These are phyloP conservation scores for sweet orange (Citrus sinensis) DNA, from an alignment of 345 rosid genomes.

Conservation along the genomic window DVS_A1.0 CM039169.1:32994501-32995000, in stretches of 20 bases:
- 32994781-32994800: not conserved
- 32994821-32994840: not conserved
- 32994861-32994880: not conserved
- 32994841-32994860: not conserved
- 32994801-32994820: not conserved
- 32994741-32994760: not conserved
- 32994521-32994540: slow-evolving; percentile 71
- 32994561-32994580: slow-evolving; percentile 84
- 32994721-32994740: not conserved
- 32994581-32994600: slow-evolving; percentile 99
- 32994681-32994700: not conserved
- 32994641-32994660: not conserved
- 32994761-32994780: not conserved
- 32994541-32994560: slow-evolving; percentile 97
- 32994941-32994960: not conserved
- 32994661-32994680: not conserved
- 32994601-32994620: not conserved
- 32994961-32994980: not conserved
- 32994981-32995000: not conserved
- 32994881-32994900: not conserved
- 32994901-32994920: not conserved
- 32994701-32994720: not conserved
- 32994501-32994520: slow-evolving; percentile 87
- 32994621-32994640: not conserved
- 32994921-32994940: not conserved